Conservation (phyloP, 108 stramenopile genomes). For the Cyclotella kingstonii region DNA sequence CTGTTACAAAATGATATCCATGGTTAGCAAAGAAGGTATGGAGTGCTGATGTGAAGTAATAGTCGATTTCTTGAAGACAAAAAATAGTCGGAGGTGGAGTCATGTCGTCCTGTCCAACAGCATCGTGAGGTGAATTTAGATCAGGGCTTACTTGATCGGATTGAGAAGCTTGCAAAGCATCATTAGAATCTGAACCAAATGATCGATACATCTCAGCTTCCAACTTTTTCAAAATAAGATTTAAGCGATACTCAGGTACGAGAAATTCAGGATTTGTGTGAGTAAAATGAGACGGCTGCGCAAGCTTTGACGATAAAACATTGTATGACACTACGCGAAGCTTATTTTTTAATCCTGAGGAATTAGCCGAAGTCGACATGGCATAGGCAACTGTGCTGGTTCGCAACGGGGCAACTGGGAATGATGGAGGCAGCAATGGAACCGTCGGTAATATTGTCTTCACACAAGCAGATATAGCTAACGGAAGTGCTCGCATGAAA, state of each 20-base stretch:
- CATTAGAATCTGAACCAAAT: conserved; percentile 7
- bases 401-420: not conserved
- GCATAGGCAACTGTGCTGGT: not conserved
- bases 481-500: too few species aligned
- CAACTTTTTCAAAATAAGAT: conserved; percentile 66
- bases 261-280: conserved; percentile 69
- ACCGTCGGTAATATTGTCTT: not conserved
- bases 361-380: conserved; percentile 2
- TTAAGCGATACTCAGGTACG: conserved; percentile 58
- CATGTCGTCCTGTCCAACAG: not conserved
- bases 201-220: conserved; percentile 59
- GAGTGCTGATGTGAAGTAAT: conserved; percentile 70
- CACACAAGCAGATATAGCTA: too few species aligned
- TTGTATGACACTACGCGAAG: conserved; percentile 86
- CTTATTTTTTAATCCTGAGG: conserved; percentile 5
- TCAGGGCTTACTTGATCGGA: not conserved
- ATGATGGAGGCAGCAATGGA: not conserved
- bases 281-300: conserved; percentile 64
- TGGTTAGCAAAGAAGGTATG: conserved; percentile 82
- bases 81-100: conserved; percentile 47
- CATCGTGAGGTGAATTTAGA: not conserved
- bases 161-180: not conserved
- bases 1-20: conserved; percentile 89
- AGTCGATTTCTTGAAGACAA: conserved; percentile 85
- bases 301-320: conserved; percentile 83